phyloP scores from a whole-genome alignment of 2,329 filamentous ascomycete species.

The Fusarium pininemorale region DNA sequence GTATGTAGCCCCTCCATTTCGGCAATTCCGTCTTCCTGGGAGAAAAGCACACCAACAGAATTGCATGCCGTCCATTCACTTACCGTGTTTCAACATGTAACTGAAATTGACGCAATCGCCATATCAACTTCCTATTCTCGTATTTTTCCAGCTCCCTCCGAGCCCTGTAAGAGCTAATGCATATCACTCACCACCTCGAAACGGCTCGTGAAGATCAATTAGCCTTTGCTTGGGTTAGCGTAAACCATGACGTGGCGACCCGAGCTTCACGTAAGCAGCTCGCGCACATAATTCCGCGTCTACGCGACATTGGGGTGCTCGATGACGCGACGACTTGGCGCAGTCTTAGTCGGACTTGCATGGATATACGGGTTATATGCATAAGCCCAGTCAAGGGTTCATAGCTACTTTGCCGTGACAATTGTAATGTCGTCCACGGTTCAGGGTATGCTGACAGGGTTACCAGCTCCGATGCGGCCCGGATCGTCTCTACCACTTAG shows the following conservation, averaged over 20 bases:
- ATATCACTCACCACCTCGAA: neutral
- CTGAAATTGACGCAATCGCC: neutral
- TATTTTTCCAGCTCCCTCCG: neutral
- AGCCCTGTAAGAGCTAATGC: neutral
- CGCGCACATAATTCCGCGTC: neutral
- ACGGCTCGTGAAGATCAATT: neutral
- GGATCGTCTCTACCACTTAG: neutral
- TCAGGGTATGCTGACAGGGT: neutral
- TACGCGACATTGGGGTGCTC: neutral
- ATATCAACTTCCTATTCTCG: neutral
- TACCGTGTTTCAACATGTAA: neutral
- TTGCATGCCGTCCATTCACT: accelerated
- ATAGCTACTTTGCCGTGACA: neutral
- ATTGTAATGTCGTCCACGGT: neutral
- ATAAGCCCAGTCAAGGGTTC: neutral
- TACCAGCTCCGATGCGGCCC: neutral
- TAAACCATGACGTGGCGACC: neutral
- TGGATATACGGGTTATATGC: neutral
- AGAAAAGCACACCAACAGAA: neutral
- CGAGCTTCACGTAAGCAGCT: neutral
- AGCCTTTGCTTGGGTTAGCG: neutral
- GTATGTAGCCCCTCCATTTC: neutral
- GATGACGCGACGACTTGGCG: neutral
- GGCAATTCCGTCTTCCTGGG: neutral
- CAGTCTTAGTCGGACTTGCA: neutral